A percentile compares a stretch with the other conserved stretches of the same genome.
These are phyloP conservation scores for Aspergillus incahuasiensis DNA, from an alignment of 495 filamentous ascomycete species.

Conservation along the genomic window DNA sequence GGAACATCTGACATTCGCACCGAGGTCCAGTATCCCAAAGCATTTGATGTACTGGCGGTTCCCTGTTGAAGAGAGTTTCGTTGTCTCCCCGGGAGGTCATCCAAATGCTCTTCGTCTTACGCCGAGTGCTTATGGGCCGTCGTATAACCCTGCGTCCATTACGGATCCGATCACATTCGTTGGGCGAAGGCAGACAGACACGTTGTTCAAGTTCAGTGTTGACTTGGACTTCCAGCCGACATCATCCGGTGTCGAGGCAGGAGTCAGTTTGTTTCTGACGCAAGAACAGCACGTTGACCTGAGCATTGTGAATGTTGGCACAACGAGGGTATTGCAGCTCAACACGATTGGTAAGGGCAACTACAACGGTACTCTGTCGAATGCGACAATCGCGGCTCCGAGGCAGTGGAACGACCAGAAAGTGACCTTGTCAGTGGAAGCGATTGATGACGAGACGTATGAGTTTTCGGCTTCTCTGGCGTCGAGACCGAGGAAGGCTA, in stretches of 20 bases:
- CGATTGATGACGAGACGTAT: constrained; percentile 11
- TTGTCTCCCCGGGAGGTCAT: constrained; percentile 12
- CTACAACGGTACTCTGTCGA: constrained; percentile 3
- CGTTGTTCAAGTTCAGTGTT: constrained; percentile 16
- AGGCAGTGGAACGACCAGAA: not conserved
- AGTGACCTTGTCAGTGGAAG: constrained; percentile 7
- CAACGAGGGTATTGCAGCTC: not conserved
- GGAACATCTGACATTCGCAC: constrained; percentile 11
- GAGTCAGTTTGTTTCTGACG: constrained; percentile 19
- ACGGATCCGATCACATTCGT: constrained; percentile 15
- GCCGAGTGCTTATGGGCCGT: constrained; percentile 2
- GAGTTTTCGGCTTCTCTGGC: constrained; percentile 10
- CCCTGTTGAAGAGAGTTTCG: constrained; percentile 1
- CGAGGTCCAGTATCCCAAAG: constrained; percentile 1
- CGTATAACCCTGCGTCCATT: not conserved
- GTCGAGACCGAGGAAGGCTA: not conserved
- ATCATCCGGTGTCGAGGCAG: constrained; percentile 13
- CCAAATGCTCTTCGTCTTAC: constrained; percentile 10
- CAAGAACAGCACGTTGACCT: constrained; percentile 23
- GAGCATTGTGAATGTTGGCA: constrained; percentile 9
- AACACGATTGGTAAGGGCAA: constrained; percentile 5
- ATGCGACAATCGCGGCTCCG: constrained; percentile 2
- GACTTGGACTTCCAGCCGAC: constrained; percentile 11
- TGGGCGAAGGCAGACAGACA: constrained; percentile 19
- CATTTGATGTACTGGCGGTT: constrained; percentile 17